Evolutionary conservation across 768 basidiomycete genomes (phyloP), one percentile per base, ranked within the genome.

Genomic region (Cyclocybe cylindracea): DNA sequence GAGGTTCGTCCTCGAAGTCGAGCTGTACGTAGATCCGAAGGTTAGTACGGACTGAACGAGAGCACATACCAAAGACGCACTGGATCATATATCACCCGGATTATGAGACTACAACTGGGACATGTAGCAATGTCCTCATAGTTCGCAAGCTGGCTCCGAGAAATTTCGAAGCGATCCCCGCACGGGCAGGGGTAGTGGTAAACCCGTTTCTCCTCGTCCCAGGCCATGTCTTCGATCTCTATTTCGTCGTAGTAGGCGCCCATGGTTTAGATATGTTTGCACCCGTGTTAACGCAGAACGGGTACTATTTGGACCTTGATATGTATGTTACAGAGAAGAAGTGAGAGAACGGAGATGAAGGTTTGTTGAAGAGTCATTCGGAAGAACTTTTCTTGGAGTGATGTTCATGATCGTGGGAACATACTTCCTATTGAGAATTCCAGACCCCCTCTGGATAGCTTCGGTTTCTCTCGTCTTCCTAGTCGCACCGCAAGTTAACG

Each of bases 131-230:
- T 84, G 66, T 98, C 97, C 62, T 98, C 97, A 49, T 84, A 97
- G 58, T 94, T 77, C 40, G 84, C 81, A 7, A 98, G 83, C 70
- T 98, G 94, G 55, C 75, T 73, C 59, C 88, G 83, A 31, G 89
- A 84, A 58, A 98, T 98, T 70, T 98, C 96, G 73, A 98, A 99
- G 38, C 95, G 86, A 72, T 99, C 96, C 7, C 96, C 96, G 64
- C 96, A 98, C 1, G 96, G 95, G 65, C 94, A 99, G 0, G 95
- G 96, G 68, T 95, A 97, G 76, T 98, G 95, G 64, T 86, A 98
- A 4, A 98, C 89, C 38, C 78, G 66, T 64, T 87, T 90, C 49
- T 78, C 83, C 18, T 78, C 77, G 67, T 96, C 94, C 91, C 92
- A 97, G 11, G 74, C 80, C 87, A 97, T 95, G 63, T 97, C 95